Evolutionary conservation across 106 monocot genomes (phyloP).

Genomic region (Dioscorea alata): DNA sequence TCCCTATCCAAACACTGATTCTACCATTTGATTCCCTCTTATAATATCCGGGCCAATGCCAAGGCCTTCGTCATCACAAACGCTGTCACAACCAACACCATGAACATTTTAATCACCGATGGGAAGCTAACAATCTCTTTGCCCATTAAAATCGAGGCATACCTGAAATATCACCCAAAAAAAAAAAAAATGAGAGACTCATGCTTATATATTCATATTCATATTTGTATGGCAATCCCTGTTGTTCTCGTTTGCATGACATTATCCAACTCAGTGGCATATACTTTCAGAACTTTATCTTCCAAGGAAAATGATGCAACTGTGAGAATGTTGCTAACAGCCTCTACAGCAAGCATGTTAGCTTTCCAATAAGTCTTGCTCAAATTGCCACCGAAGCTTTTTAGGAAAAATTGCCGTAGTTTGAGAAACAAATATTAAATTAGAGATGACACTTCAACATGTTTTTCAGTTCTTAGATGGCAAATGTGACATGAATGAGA

Average conservation of each 20-base stretch:
- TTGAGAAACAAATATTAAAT: no score
- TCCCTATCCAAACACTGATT: conserved; percentile 61
- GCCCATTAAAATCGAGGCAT: conserved; percentile 82
- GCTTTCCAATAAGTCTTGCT: conserved; percentile 75
- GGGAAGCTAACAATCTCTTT: conserved; percentile 76
- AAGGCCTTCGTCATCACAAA: conserved; percentile 82
- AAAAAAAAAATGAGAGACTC: no score
- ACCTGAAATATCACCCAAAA: conserved; percentile 37
- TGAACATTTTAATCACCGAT: conserved; percentile 86
- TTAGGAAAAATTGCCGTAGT: conserved; percentile 72
- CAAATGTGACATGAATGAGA: not conserved
- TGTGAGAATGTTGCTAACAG: conserved; percentile 86
- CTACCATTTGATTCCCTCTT: conserved; percentile 67
- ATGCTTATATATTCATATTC: no score
- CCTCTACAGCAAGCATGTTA: conserved; percentile 93
- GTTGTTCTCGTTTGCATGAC: no score
- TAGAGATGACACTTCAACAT: no score
- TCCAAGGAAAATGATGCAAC: conserved; percentile 90
- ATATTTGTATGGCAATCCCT: no score
- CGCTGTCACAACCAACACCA: conserved; percentile 92
- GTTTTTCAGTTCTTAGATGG: no score
- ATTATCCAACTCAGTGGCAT: conserved; percentile 55
- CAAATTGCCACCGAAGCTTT: conserved; percentile 77
- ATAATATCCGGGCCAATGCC: conserved; percentile 56
- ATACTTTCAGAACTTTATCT: conserved; percentile 71